Evolutionary conservation across 495 filamentous ascomycete species (phyloP).

Genomic region (Staphylotrichum tortipilum): DNA sequence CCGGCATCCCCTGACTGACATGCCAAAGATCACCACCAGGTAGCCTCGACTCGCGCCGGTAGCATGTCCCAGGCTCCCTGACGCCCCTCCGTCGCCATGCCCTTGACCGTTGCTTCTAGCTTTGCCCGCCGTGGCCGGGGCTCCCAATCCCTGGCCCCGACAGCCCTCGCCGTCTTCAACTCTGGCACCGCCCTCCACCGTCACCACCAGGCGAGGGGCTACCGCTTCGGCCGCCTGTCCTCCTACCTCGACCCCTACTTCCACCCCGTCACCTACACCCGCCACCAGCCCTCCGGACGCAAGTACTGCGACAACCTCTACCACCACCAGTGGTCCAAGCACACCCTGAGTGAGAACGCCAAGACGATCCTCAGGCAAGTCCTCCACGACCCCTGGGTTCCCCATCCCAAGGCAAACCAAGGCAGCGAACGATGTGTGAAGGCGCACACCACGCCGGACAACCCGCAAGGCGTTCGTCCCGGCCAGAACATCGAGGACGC

Average conservation of each 20-base stretch:
- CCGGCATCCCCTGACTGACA: conserved; percentile 5
- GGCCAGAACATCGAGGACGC: conserved; percentile 32
- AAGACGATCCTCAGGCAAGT: conserved; percentile 26
- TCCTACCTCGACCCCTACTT: conserved; percentile 25
- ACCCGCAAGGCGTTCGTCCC: conserved; percentile 25
- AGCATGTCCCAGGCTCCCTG: conserved; percentile 8
- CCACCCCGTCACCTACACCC: conserved; percentile 29
- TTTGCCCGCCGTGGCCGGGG: conserved; percentile 25
- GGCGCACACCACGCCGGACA: conserved; percentile 20
- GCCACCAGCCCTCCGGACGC: conserved; percentile 29
- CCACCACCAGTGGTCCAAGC: conserved; percentile 28
- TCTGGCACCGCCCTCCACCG: conserved; percentile 11
- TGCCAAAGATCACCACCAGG: conserved; percentile 16
- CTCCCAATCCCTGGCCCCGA: conserved; percentile 1
- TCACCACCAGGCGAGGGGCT: conserved; percentile 34
- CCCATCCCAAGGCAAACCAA: not conserved
- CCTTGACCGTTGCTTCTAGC: conserved; percentile 25
- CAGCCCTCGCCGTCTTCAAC: conserved; percentile 14
- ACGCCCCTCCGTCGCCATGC: conserved; percentile 23
- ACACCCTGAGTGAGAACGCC: conserved; percentile 19
- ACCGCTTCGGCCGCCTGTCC: conserved; percentile 37
- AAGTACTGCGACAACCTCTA: conserved; percentile 34
- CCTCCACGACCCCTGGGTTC: conserved; percentile 29
- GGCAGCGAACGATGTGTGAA: conserved; percentile 11
- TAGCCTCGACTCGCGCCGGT: conserved; percentile 1